These are phyloP conservation scores for Diaporthe capsici DNA, from an alignment of 2,329 filamentous ascomycete genomes.

Conservation along the genomic window DNA sequence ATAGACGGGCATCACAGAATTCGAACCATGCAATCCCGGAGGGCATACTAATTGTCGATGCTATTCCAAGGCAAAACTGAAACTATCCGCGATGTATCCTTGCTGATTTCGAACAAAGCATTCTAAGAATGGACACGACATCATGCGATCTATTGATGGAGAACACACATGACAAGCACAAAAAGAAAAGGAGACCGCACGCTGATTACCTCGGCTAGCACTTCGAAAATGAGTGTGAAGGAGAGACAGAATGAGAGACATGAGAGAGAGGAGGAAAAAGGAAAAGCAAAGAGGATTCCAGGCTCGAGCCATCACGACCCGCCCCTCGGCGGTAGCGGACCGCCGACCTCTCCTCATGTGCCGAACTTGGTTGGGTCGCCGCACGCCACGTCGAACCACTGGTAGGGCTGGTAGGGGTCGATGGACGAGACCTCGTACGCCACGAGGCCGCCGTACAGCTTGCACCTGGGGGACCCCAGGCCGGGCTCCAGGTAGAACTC, in stretches of 20 bases:
- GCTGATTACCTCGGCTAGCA: slow-evolving; percentile 21
- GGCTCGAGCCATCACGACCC: neutral
- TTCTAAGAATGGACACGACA: slow-evolving; percentile 26
- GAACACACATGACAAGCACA: neutral
- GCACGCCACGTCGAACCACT: slow-evolving; percentile 55
- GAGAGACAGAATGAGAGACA: neutral
- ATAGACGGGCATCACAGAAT: neutral
- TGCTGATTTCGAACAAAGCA: slow-evolving; percentile 10
- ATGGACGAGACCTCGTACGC: slow-evolving; percentile 49
- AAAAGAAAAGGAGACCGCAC: neutral
- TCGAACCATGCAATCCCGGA: neutral
- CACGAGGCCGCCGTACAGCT: slow-evolving; percentile 53
- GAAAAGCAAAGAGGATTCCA: neutral
- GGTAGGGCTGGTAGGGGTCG: slow-evolving; percentile 48
- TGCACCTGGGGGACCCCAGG: slow-evolving; percentile 52
- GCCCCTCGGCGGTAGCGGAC: neutral
- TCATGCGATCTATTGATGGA: slow-evolving; percentile 16
- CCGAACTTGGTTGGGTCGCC: slow-evolving; percentile 50
- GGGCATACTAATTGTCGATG: neutral
- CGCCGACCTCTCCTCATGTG: neutral
- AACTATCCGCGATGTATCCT: slow-evolving; percentile 2
- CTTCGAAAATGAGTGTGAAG: slow-evolving; percentile 14
- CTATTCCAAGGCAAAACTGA: neutral
- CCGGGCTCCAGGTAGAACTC: slow-evolving; percentile 52
- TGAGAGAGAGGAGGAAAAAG: neutral